Evolutionary conservation across 2,329 filamentous ascomycete genomes (phyloP).

Genomic region (Colletotrichum limetticola): DNA sequence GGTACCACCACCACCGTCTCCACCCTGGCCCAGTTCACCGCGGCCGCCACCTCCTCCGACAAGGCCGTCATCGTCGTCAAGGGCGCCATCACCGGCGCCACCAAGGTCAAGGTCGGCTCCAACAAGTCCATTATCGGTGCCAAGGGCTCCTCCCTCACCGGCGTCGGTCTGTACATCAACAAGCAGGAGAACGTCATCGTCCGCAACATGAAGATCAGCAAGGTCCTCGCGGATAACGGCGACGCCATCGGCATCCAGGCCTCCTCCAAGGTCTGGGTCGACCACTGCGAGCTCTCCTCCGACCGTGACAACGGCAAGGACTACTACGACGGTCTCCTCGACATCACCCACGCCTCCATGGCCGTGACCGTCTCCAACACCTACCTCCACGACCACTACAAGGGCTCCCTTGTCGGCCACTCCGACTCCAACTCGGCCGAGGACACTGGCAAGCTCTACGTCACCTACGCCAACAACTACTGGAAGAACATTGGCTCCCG

Average conservation of each 20-base stretch:
- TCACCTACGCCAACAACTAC: constrained; percentile 76
- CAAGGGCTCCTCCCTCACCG: constrained; percentile 49
- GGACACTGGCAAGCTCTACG: constrained; percentile 69
- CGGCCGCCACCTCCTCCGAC: constrained; percentile 56
- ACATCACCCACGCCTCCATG: constrained; percentile 71
- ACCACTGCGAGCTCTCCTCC: constrained; percentile 73
- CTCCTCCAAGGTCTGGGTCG: constrained; percentile 72
- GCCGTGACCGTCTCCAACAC: constrained; percentile 63
- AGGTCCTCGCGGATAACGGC: constrained; percentile 65
- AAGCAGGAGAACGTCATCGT: constrained; percentile 68
- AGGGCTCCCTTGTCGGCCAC: constrained; percentile 70
- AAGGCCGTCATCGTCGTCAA: constrained; percentile 54
- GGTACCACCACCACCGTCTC: constrained; percentile 63
- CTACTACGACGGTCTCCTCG: constrained; percentile 75
- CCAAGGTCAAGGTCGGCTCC: constrained; percentile 52
- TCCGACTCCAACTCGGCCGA: constrained; percentile 66
- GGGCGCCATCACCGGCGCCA: constrained; percentile 51
- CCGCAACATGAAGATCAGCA: constrained; percentile 69
- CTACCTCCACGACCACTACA: constrained; percentile 58
- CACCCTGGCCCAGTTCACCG: constrained; percentile 57
- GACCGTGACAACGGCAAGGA: constrained; percentile 72
- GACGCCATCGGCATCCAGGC: constrained; percentile 70
- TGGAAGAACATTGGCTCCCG: constrained; percentile 74
- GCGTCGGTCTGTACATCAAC: constrained; percentile 64
- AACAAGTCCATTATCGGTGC: constrained; percentile 59